Evolutionary conservation across 176 grass and related monocot species (phyloP), one percentile per base, ranked within the genome.

Genomic region (Musa beccarii): DNA sequence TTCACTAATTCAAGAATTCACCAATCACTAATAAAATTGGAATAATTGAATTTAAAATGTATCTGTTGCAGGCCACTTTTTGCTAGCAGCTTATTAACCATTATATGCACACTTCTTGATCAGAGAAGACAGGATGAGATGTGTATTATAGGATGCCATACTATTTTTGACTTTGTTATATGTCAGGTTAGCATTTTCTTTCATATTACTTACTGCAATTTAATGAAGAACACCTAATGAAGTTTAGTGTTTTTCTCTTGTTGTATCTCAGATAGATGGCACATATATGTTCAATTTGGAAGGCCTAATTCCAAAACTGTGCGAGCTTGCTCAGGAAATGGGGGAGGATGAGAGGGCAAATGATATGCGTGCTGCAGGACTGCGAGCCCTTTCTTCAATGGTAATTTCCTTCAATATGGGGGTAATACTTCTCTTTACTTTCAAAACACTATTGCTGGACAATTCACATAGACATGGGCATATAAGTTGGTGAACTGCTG

Each of bases 201-300:
- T 72, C 23, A 22, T 72, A 20, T 22, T 51, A 23, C 14, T 72
- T 25, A 50, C 69, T 51, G 2, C 8, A 70, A 56, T 74, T 59
- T 56, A 74, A 12, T 74, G 19, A 57, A 8, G 24, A 74, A 29
- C 19, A 17, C 52, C 29, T 70, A 51, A 56, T 24, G 53, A 76
- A 63, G 8, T 16, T 77, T 65, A 24, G 49, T 59, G 24, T 21
- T 65, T 52, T 65, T 51, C 28, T 59, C 1, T 64, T 9, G 2
- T 52, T 66, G 8, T 14, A 65, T 65, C 61, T 52, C 81, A 98
- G 94, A 84, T 88, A 81, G 90, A 91, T 69, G 83, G 94, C 69
- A 89, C 86, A 57, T 93, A 87, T 78, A 91, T 93, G 94, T 98
- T 98, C 89, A 93, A 93, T 87, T 90, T 98, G 84, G 94, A 98